A percentile compares a stretch with the other conserved stretches of the same genome.
Conservation (phyloP, 148 eudicot species). For the Arbutus unedo region DNA sequence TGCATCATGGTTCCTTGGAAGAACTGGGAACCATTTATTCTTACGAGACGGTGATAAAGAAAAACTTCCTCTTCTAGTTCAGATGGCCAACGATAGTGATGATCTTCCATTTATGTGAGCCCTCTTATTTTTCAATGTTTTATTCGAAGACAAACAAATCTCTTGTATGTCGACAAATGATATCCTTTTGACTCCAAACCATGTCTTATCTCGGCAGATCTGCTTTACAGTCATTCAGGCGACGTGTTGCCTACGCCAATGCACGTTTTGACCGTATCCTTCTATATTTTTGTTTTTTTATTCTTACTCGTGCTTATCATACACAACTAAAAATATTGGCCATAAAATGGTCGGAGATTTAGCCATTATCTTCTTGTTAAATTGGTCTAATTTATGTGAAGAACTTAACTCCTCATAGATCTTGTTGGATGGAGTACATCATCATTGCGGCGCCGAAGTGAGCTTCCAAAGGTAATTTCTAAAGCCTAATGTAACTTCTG, state of each 20-base stretch:
- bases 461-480: conserved; percentile 69
- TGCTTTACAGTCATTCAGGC: conserved; percentile 74
- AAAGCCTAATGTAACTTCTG: not conserved
- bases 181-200: conserved; percentile 1
- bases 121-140: not conserved
- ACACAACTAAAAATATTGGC: not conserved
- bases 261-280: conserved; percentile 84
- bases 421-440: conserved; percentile 96
- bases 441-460: conserved; percentile 54
- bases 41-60: conserved; percentile 60
- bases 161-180: not conserved
- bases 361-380: not conserved
- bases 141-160: not conserved
- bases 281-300: not conserved
- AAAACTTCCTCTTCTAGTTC: conserved; percentile 73
- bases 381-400: conserved; percentile 7
- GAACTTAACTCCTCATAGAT: conserved; percentile 54
- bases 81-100: conserved; percentile 65
- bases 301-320: not conserved
- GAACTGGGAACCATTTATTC: conserved; percentile 76
- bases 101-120: conserved; percentile 79
- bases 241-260: conserved; percentile 80
- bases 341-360: not conserved
- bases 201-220: conserved; percentile 48
- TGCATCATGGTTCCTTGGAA: conserved; percentile 64